A percentile compares a stretch with the other conserved stretches of the same genome.
These are phyloP conservation scores for Paecilomyces dactylethromorphus DNA, from an alignment of 2,329 filamentous ascomycete genomes.

Conservation along the genomic window DNA sequence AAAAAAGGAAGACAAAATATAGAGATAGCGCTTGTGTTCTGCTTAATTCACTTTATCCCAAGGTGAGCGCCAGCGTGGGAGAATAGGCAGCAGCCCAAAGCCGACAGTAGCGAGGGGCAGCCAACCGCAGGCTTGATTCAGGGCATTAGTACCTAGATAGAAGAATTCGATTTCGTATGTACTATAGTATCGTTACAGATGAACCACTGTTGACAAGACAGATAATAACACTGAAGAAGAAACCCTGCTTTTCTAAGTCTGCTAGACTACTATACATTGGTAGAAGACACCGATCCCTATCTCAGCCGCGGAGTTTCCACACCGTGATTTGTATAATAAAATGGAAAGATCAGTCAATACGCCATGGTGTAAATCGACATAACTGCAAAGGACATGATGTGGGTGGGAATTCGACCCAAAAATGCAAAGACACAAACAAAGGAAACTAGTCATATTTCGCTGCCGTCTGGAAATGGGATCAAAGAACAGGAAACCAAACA, in stretches of 20 bases:
- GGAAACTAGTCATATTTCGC: conserved; percentile 1
- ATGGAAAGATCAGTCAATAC: background rate
- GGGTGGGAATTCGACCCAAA: background rate
- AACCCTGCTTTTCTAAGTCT: background rate
- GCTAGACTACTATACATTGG: background rate
- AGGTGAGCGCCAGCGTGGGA: too few relatives aligned
- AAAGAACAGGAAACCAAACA: background rate
- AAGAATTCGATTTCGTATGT: background rate
- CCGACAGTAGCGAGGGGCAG: too few relatives aligned
- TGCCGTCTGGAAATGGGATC: background rate
- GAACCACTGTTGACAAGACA: background rate
- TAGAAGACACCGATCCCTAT: background rate
- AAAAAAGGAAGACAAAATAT: too few relatives aligned
- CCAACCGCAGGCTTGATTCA: too few relatives aligned
- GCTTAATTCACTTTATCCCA: too few relatives aligned
- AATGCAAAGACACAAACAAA: conserved; percentile 5
- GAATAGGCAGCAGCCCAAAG: too few relatives aligned
- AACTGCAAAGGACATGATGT: background rate
- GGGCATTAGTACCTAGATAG: too few relatives aligned
- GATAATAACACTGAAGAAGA: conserved; percentile 1
- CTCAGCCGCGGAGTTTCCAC: background rate
- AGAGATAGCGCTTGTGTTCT: too few relatives aligned
- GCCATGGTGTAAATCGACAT: background rate
- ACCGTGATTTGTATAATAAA: background rate
- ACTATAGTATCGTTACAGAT: background rate